Base-by-base conservation (phyloP, 257 asterid species). In the Misopates orontium region DNA sequence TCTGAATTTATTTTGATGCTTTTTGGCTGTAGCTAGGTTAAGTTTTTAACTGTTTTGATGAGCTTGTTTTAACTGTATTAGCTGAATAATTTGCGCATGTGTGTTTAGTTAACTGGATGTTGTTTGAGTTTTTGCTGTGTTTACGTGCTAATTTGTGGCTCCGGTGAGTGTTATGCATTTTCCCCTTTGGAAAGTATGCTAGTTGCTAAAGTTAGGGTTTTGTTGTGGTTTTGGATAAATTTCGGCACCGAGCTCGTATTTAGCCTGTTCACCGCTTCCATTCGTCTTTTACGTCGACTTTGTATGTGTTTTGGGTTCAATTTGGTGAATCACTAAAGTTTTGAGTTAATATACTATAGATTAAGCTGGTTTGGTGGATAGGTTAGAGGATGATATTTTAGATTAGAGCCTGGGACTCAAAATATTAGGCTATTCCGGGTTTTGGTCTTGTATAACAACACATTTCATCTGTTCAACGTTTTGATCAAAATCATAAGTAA, bases 1-100 rank as follows among this genome's bases (percentile, higher is more conserved):
- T 80, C 74, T 72, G 47, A 15, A 16, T 31, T 19, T 40, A 51
- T 4, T 11, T n/a, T 7, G 20, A 19, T 64, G 3, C 31, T 16
- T 49, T 57, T 10, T 70, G 12, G n/a, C 8, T 53, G 44, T 28
- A 47, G 69, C 68, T 68, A 4, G 53, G 63, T 56, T 75, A 57
- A 12, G 22, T 3, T 45, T 24, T 68, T 71, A 32, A 23, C 12
- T 48, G 36, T 65, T 24, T 69, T 9, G 15, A 17, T 16, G 71
- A 58, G 53, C 49, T 50, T 11, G 8, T 47, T 31, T 59, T 18
- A 23, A 10, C 3, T 18, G 9, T 56, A 25, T n/a, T n/a, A 19
- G 14, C n/a, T 39, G n/a, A 23, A 6, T 31, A 21, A 36, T 32
- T n/a, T n/a, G n/a, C n/a, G n/a, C 36, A 10, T 32, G 16, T 8